These are phyloP conservation scores for Glycine tomentella DNA, from an alignment of 306 rosid genomes.

Conservation along the genomic window DNA sequence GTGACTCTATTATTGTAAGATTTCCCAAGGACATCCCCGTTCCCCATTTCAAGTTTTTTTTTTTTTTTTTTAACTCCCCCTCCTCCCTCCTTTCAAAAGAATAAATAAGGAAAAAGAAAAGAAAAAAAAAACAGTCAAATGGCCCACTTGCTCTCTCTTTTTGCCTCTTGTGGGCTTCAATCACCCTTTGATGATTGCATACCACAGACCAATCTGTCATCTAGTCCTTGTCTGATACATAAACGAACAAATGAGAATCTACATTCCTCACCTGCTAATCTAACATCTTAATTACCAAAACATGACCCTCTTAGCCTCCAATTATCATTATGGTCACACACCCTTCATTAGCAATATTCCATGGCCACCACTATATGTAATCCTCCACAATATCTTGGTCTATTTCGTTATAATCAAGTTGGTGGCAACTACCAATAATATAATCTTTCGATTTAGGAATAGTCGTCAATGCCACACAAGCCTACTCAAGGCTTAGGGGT, in stretches of 20 bases:
- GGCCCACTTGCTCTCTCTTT: slow-evolving; percentile 76
- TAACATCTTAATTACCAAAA: slow-evolving; percentile 54
- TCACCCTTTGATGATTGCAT: slow-evolving; percentile 79
- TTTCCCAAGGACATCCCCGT: slow-evolving; percentile 49
- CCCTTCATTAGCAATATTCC: slow-evolving; percentile 29
- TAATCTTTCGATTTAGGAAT: slow-evolving; percentile 19
- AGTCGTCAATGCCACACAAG: slow-evolving; percentile 37
- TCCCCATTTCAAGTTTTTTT: slow-evolving; percentile 30
- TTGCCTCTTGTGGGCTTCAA: slow-evolving; percentile 79
- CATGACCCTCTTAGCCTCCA: slow-evolving; percentile 46
- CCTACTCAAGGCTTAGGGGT: slow-evolving; percentile 26
- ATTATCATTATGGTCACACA: slow-evolving; percentile 8
- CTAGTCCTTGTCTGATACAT: slow-evolving; percentile 67
- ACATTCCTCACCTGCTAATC: slow-evolving; percentile 55
- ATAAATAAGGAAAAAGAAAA: neutral
- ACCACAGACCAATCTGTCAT: slow-evolving; percentile 73
- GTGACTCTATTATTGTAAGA: slow-evolving; percentile 72
- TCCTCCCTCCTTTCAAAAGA: slow-evolving; percentile 31
- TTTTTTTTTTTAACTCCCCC: slow-evolving; percentile 34
- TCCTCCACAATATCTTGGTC: neutral
- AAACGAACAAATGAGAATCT: slow-evolving; percentile 76
- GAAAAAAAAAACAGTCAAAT: slow-evolving; percentile 29
- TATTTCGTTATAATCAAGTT: neutral
- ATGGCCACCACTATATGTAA: slow-evolving; percentile 8
- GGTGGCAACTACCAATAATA: slow-evolving; percentile 31